Conservation (phyloP, 139 green algal species). For the Spirogloea muscicola region DNA sequence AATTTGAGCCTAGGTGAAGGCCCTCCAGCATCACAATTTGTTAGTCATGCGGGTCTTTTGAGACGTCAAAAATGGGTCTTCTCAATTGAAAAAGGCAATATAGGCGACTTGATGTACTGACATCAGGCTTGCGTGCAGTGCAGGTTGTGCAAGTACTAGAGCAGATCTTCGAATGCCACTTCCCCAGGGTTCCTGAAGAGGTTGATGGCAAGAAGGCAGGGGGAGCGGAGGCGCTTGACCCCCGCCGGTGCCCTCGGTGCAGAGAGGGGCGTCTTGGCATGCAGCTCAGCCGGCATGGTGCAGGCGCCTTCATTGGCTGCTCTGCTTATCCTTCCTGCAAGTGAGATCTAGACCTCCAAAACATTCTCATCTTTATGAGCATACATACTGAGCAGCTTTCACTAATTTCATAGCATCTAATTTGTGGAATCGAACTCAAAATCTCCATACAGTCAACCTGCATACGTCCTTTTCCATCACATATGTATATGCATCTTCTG, state of each 20-base stretch:
- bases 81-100: constrained; percentile 7
- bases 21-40: neutral
- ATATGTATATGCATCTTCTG: no score
- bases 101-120: neutral
- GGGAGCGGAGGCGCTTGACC: no score
- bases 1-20: neutral
- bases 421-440: no score
- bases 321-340: constrained; percentile 19
- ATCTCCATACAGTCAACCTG: no score
- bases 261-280: neutral
- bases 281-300: constrained; percentile 7
- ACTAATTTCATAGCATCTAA: no score
- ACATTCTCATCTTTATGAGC: no score
- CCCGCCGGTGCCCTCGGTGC: no score
- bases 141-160: neutral
- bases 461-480: neutral
- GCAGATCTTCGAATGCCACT: neutral
- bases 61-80: neutral
- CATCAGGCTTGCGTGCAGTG: neutral
- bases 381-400: no score
- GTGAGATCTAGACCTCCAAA: no score
- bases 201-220: neutral
- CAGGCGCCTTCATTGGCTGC: constrained; percentile 14
- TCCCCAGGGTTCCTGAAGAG: neutral
- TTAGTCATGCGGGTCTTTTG: neutral